Evolutionary conservation across 2,329 filamentous ascomycete species (phyloP), one percentile per base, ranked within the genome.

Genomic region (Penicillium frequentans): DNA sequence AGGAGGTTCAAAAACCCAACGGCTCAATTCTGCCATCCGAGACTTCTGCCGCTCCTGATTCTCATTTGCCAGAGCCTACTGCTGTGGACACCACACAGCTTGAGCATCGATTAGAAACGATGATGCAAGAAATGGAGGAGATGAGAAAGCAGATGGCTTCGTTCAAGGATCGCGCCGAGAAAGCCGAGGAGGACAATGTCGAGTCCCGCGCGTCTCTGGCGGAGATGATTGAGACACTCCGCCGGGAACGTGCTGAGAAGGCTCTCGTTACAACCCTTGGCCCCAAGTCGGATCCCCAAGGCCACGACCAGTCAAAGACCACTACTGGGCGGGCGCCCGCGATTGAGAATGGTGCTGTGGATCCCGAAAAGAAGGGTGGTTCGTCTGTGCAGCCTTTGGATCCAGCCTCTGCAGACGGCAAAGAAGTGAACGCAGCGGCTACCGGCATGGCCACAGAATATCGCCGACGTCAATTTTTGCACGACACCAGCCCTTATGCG

Each of bases 211-310:
- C 89, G 72, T 89, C 88, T 1, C 77, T 99, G 45, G 88, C 90
- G 1, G 90, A 96, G 70, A 95, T 98, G 91, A 87, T 97, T 13
- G 82, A 90, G 65, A 88, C 89, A 63, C 89, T 97, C 55, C 86
- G 92, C 52, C 82, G 81, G 65, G 87, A 92, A 59, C 74, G 73
- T 35, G 64, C 86, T 87, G 64, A 84, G 84, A 63, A 81, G 79
- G 29, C 76, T 74, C 31, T 78, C 74, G 44, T 29, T 16, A 16
- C 31, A 11, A 16, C 26, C 13, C 14, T 50, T 23, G 76, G 76
- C 48, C 54, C 66, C 23, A 70, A 71, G 52, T 23, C 56, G 19
- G 49, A 55, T 45, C 19, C 42, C 42, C 54, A 55, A n/a, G 49
- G 52, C 21, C 52, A 58, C 33, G 50, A 62, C 16, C 27, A 53